These are phyloP conservation scores for Peniophora sp. DNA, from an alignment of 1,284 basidiomycete genomes.

Conservation along the genomic window DNA sequence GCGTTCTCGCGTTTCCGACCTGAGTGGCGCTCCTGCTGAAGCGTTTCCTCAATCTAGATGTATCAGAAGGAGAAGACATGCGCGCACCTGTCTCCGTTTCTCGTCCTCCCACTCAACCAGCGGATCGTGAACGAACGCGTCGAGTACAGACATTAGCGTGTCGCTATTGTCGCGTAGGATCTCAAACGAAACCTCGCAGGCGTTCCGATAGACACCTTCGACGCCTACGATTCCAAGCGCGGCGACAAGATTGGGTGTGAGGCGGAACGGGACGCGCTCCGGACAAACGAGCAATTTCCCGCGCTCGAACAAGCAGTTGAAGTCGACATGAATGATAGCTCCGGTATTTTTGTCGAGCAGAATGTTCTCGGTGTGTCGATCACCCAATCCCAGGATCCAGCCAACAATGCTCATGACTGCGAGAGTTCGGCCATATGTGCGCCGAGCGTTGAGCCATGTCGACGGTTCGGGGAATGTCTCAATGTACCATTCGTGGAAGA, in stretches of 20 bases:
- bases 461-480: conserved; percentile 96
- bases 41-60: not conserved
- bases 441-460: conserved; percentile 86
- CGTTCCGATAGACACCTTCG: conserved; percentile 91
- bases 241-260: conserved; percentile 93
- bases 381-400: conserved; percentile 94
- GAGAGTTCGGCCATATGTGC: conserved; percentile 82
- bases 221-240: conserved; percentile 91
- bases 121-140: conserved; percentile 97
- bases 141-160: conserved; percentile 91
- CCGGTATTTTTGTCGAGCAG: conserved; percentile 86
- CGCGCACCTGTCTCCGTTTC: conserved; percentile 47
- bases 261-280: conserved; percentile 90
- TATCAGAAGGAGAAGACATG: conserved; percentile 5
- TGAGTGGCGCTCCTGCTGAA: conserved; percentile 22
- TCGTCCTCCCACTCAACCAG: conserved; percentile 93
- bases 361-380: conserved; percentile 97
- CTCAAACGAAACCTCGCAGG: conserved; percentile 88
- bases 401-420: conserved; percentile 99
- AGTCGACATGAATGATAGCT: conserved; percentile 94
- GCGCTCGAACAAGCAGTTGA: conserved; percentile 98
- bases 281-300: conserved; percentile 86
- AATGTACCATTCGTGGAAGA: conserved; percentile 98
- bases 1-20: conserved; percentile 23
- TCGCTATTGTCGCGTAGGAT: conserved; percentile 89